phyloP scores from a whole-genome alignment of 2,329 filamentous ascomycete species.

The Diplocarpon mali region DNA sequence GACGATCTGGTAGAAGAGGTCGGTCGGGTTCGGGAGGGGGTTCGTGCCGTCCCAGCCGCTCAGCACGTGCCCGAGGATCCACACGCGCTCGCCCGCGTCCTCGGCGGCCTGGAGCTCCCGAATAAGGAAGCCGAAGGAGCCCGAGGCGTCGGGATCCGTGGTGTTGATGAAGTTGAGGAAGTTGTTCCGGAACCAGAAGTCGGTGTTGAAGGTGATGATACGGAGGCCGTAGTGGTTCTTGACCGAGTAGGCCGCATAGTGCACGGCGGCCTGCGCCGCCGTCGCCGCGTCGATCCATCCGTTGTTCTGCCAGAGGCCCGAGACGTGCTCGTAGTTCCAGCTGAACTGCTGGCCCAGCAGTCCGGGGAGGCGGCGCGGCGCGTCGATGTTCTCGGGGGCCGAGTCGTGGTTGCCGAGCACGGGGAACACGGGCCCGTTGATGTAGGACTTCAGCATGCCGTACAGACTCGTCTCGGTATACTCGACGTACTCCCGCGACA shows the following conservation, averaged over 20 bases:
- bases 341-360: slow-evolving; percentile 42
- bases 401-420: slow-evolving; percentile 48
- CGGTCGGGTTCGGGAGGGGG: slow-evolving; percentile 39
- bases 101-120: slow-evolving; percentile 41
- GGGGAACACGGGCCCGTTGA: slow-evolving; percentile 44
- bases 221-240: slow-evolving; percentile 41
- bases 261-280: slow-evolving; percentile 36
- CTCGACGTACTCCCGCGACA: slow-evolving; percentile 40
- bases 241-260: slow-evolving; percentile 45
- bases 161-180: slow-evolving; percentile 41
- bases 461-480: slow-evolving; percentile 43
- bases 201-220: slow-evolving; percentile 42
- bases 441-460: slow-evolving; percentile 43
- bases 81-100: slow-evolving; percentile 39
- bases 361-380: slow-evolving; percentile 41
- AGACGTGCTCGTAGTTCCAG: slow-evolving; percentile 47
- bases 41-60: slow-evolving; percentile 45
- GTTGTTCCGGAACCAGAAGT: slow-evolving; percentile 37
- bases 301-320: slow-evolving; percentile 43
- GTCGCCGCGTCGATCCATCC: slow-evolving; percentile 39
- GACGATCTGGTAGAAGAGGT: slow-evolving; percentile 44
- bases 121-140: slow-evolving; percentile 38
- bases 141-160: slow-evolving; percentile 38
- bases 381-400: slow-evolving; percentile 41
- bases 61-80: slow-evolving; percentile 43